Conservation (phyloP, 768 basidiomycete genomes). For the Panaeolus cyanescens region DNA sequence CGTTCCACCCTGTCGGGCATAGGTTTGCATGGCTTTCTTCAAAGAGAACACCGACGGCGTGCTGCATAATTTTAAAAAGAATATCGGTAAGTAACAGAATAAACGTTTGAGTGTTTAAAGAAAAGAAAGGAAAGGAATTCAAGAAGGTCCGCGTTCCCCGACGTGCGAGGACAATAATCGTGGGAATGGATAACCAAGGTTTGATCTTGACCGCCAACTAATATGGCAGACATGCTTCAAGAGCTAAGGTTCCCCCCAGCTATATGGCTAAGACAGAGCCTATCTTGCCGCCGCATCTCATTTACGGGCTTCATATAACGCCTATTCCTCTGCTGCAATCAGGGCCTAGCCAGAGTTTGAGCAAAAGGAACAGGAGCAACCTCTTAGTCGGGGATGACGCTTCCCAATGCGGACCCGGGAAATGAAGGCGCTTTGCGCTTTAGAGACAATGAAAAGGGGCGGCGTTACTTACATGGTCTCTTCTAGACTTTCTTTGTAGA, state of each 20-base stretch:
- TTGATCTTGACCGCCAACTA: not conserved
- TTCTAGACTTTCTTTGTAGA: slow-evolving; percentile 85
- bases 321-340: not conserved
- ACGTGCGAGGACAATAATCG: not conserved
- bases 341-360: not conserved
- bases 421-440: not conserved
- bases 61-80: slow-evolving; percentile 35
- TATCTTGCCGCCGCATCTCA: slow-evolving; percentile 3
- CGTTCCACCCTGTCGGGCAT: slow-evolving; percentile 86
- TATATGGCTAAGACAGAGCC: not conserved
- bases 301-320: not conserved
- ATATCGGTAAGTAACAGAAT: slow-evolving; percentile 7
- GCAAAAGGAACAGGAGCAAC: not conserved
- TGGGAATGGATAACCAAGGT: slow-evolving; percentile 1
- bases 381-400: not conserved
- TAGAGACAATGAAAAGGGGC: slow-evolving; percentile 3
- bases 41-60: slow-evolving; percentile 74
- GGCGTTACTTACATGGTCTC: slow-evolving; percentile 71
- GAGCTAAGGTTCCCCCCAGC: not conserved
- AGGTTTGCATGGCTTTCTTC: slow-evolving; percentile 90
- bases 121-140: slow-evolving; percentile 9
- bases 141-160: not conserved
- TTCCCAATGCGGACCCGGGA: not conserved
- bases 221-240: not conserved
- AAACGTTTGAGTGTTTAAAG: slow-evolving; percentile 16